Percentiles rank a stretch among this genome's conserved stretches.
phyloP scores from a whole-genome alignment of 345 rosid species.

The Salix suchowensis region DNA sequence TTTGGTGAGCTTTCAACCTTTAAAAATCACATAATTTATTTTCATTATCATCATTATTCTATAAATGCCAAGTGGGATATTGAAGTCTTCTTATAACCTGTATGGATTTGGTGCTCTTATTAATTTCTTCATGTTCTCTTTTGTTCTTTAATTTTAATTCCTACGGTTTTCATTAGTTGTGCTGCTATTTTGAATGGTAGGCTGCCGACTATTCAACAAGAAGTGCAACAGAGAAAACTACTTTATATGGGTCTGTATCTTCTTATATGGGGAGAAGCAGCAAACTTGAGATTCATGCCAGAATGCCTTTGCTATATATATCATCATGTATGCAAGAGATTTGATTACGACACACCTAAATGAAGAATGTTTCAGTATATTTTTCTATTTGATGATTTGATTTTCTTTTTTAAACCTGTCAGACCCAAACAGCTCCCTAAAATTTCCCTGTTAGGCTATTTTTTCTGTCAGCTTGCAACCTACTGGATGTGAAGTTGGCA shows the following conservation, averaged over 20 bases:
- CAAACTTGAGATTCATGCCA: slow-evolving; percentile 94
- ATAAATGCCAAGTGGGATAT: not conserved
- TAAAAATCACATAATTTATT: not conserved
- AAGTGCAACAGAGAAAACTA: slow-evolving; percentile 92
- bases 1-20: slow-evolving; percentile 39
- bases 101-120: not conserved
- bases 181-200: slow-evolving; percentile 34
- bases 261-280: slow-evolving; percentile 98
- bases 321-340: slow-evolving; percentile 69
- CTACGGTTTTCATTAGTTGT: not conserved
- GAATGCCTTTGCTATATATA: slow-evolving; percentile 97
- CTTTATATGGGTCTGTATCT: slow-evolving; percentile 92
- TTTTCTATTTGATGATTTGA: not conserved
- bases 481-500: too few species aligned
- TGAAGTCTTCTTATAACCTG: not conserved
- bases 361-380: not conserved
- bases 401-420: not conserved
- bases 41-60: not conserved
- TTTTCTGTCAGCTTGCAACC: too few species aligned
- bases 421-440: not conserved
- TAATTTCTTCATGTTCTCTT: not conserved
- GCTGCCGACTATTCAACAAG: slow-evolving; percentile 93
- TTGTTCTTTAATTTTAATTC: not conserved
- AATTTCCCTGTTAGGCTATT: not conserved
- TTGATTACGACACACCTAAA: not conserved